These are phyloP conservation scores for Sphaerosporella brunnea DNA, from an alignment of 495 filamentous ascomycete genomes.

Conservation along the genomic window DNA sequence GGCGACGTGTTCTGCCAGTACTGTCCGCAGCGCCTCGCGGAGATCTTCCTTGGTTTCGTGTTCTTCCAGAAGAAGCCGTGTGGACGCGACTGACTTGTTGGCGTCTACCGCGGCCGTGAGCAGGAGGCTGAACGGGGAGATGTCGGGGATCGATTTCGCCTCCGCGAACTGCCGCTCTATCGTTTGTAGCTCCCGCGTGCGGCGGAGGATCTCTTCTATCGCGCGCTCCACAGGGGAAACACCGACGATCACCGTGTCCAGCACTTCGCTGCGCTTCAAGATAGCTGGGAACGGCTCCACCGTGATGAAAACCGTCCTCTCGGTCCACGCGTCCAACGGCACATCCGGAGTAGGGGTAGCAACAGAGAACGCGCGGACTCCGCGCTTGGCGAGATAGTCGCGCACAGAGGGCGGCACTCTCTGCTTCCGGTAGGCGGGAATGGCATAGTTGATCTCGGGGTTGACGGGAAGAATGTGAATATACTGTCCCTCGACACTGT, in stretches of 20 bases:
- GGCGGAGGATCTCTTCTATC: conserved; percentile 75
- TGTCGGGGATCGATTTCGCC: conserved; percentile 47
- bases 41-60: conserved; percentile 38
- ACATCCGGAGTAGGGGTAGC: background rate
- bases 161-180: conserved; percentile 60
- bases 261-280: conserved; percentile 68
- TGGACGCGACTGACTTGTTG: conserved; percentile 26
- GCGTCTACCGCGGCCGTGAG: conserved; percentile 30
- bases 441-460: conserved; percentile 60
- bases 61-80: conserved; percentile 26
- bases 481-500: conserved; percentile 74
- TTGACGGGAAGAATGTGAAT: conserved; percentile 66
- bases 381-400: conserved; percentile 50
- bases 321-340: conserved; percentile 41
- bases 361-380: conserved; percentile 18
- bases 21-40: conserved; percentile 68
- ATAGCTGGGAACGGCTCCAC: conserved; percentile 84
- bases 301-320: conserved; percentile 74
- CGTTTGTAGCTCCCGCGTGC: conserved; percentile 64
- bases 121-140: conserved; percentile 41
- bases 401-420: conserved; percentile 65
- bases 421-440: conserved; percentile 75
- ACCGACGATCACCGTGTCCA: conserved; percentile 44
- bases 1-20: conserved; percentile 75
- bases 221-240: conserved; percentile 68